Evolutionary conservation across 441 rosid species (phyloP), one percentile per base, ranked within the genome.

Genomic region (Daphne laureola): DNA sequence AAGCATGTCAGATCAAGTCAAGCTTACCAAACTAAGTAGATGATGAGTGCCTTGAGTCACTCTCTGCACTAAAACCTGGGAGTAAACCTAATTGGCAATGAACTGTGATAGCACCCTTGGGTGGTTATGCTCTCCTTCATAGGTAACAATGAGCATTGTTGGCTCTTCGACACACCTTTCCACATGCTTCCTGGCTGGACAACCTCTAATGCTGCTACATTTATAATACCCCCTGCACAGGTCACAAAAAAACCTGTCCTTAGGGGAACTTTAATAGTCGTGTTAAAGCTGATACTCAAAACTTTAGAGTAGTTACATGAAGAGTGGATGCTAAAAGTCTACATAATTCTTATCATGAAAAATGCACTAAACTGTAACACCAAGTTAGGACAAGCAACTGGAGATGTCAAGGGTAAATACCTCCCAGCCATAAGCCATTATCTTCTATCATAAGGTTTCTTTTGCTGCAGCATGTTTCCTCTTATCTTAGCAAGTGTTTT

Each of bases 171-270:
- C 53, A 79, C 87, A 79, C 72, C 98, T 84, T 76, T 92, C 98
- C 27, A 91, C 98, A 45, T 91, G 98, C 73, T 91, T 91, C 87
- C 98, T 88, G 15, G 98, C 96, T 27, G 96, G 98, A 67, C 98
- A 92, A 17, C 96, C 98, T 77, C 98, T 84, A 80, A 84, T 82
- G 78, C 96, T 88, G 78, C 98, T 92, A 68, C 98, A 92, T 65
- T 92, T 92, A 73, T 92, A 92, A 55, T 92, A 92, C 65, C 96
- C 98, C 78, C 98, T 92, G 78, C 74, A 71, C 43, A 54, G 42
- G 44, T 60, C 17, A 5, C 5, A 43, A 46, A 0, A 38, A 12
- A 45, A 48, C n/a, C n/a, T 21, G n/a, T 35, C 35, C 14, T 51
- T 27, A 31, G 38, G 38, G 38, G 35, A 27, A 27, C 35, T 27